These are phyloP conservation scores for Adansonia digitata DNA, from an alignment of 345 rosid species.

Conservation along the genomic window DNA sequence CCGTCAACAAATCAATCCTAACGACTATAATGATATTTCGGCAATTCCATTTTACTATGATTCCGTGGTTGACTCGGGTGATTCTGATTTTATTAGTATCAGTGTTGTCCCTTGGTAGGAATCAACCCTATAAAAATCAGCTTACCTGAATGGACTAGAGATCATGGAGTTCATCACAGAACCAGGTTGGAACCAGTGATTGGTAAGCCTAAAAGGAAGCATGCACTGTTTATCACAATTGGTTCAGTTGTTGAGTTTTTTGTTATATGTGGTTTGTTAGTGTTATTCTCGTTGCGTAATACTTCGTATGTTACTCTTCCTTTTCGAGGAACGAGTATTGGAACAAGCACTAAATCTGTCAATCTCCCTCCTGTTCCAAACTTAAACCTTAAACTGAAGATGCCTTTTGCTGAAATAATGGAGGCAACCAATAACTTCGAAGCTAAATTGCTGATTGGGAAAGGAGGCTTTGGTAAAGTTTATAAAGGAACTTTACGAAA, in stretches of 20 bases:
- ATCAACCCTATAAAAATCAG: neutral
- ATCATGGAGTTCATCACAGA: conserved; percentile 36
- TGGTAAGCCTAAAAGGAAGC: neutral
- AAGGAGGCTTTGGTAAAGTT: conserved; percentile 45
- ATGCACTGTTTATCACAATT: neutral
- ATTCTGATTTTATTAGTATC: conserved; percentile 27
- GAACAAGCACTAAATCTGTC: conserved; percentile 8
- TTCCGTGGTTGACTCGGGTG: conserved; percentile 38
- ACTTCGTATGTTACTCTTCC: neutral
- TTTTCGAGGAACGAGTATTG: neutral
- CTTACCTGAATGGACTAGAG: conserved; percentile 51
- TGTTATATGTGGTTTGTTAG: conserved; percentile 5
- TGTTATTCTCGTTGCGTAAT: neutral
- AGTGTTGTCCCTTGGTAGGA: conserved; percentile 17
- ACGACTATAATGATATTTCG: rapidly evolving
- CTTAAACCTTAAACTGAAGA: conserved; percentile 32
- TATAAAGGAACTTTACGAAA: conserved; percentile 34
- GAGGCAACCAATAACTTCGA: conserved; percentile 43
- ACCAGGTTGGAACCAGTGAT: neutral
- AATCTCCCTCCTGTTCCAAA: conserved; percentile 17
- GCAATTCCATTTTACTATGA: conserved; percentile 39
- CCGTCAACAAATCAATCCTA: conserved; percentile 22
- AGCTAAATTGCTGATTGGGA: conserved; percentile 28
- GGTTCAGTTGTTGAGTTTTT: conserved; percentile 28
- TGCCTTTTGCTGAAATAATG: conserved; percentile 36